These are phyloP conservation scores for Cryptosporidium bovis DNA, from an alignment of 169 alveolate species.

Conservation along the genomic window DNA sequence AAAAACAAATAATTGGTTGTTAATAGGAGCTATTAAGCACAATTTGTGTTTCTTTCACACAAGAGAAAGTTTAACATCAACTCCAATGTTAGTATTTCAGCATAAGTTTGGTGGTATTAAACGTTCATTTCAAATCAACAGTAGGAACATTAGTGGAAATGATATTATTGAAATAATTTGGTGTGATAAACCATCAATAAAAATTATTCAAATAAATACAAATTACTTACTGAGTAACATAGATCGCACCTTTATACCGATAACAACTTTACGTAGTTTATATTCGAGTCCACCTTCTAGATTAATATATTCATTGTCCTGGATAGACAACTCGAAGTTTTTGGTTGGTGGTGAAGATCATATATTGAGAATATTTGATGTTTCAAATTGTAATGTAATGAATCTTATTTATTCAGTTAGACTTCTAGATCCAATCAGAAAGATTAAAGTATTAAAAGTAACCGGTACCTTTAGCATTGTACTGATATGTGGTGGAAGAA, in stretches of 20 bases:
- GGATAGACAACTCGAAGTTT: conserved; percentile 15
- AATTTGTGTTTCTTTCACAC: conserved; percentile 14
- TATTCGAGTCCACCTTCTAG: conserved; percentile 56
- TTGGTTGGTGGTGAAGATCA: conserved; percentile 67
- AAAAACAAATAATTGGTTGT: conserved; percentile 21
- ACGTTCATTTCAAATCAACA: conserved; percentile 44
- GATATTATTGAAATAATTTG: conserved; percentile 19
- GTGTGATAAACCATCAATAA: conserved; percentile 61
- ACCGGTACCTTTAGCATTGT: not conserved
- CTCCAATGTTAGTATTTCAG: conserved; percentile 24
- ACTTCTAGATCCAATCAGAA: conserved; percentile 45
- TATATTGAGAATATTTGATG: conserved; percentile 19
- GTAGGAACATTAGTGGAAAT: not conserved
- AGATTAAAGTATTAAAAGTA: conserved; percentile 10
- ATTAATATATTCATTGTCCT: conserved; percentile 18
- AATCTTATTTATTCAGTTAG: conserved; percentile 45
- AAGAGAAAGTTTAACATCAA: conserved; percentile 6
- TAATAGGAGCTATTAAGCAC: conserved; percentile 59
- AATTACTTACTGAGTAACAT: not conserved
- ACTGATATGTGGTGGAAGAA: conserved; percentile 45
- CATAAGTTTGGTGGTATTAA: conserved; percentile 68
- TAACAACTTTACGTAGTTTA: not conserved
- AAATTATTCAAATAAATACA: conserved; percentile 11
- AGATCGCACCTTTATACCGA: no score
- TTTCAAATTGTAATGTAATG: conserved; percentile 13